These are phyloP conservation scores for Lactarius trivialis DNA, from an alignment of 768 basidiomycete genomes.

Conservation along the genomic window DNA sequence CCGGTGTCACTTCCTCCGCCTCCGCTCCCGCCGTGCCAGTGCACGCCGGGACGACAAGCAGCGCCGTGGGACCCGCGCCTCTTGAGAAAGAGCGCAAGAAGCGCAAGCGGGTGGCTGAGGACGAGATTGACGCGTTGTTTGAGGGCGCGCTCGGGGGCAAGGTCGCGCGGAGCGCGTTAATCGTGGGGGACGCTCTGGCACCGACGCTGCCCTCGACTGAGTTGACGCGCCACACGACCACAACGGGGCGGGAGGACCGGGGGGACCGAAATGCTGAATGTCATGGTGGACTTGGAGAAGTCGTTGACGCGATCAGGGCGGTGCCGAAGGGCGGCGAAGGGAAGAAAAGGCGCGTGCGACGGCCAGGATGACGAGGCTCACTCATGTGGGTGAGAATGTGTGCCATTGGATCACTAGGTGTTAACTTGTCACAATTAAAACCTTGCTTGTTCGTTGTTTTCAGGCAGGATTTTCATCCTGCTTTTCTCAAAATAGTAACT, in stretches of 20 bases:
- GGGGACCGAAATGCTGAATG: conserved; percentile 22
- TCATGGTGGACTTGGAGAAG: conserved; percentile 40
- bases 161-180: conserved; percentile 48
- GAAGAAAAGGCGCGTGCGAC: conserved; percentile 31
- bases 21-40: not conserved
- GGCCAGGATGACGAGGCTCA: too few species aligned
- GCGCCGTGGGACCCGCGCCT: not conserved
- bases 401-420: too few species aligned
- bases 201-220: not conserved
- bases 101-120: conserved; percentile 54
- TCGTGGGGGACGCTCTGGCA: not conserved
- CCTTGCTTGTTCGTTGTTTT: too few species aligned
- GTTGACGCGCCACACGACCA: not conserved
- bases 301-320: conserved; percentile 53
- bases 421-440: too few species aligned
- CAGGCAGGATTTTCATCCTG: too few species aligned
- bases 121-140: conserved; percentile 78
- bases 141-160: conserved; percentile 50
- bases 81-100: conserved; percentile 28
- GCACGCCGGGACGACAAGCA: not conserved
- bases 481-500: too few species aligned
- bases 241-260: not conserved
- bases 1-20: not conserved
- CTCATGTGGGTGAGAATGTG: too few species aligned
- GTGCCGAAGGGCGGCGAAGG: conserved; percentile 45